Base-by-base conservation (phyloP, 257 asterid genomes). In the Solanum bulbocastanum region DNA sequence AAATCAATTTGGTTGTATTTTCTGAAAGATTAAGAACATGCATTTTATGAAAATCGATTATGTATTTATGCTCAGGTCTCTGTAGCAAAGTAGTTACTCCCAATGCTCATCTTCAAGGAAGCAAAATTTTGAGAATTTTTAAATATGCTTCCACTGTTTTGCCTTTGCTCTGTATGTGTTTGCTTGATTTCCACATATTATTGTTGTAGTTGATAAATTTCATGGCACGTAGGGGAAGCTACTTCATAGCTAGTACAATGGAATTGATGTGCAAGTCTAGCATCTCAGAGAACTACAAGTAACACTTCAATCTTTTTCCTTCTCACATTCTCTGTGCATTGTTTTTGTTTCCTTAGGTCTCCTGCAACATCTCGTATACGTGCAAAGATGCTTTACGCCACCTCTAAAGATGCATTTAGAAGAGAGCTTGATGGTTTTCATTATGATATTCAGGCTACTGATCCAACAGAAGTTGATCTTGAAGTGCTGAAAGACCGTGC, bases 361-460 rank as follows among this genome's bases (percentile, higher is more conserved):
- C 92, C 93, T 13, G 86, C 92, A 16, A 71, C 87, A n/a, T 90
- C 93, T 9, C 83, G 90, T 16, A 91, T 91, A 9, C 91, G 92
- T 73, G 88, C 90, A 4, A 91, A 86, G 87, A 90, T 91, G 93
- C 90, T 91, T 8, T 91, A 91, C 10, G 92, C 93, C 2, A 91
- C 92, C 30, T 91, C 92, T 25, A 91, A 91, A 87, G 93, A 85
- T 10, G 56, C 90, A 84, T 88, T 91, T 60, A 91, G 58, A 73
- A 87, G 93, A 75, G 93, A 90, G 58, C 65, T 86, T 84, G 90
- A 91, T 83, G 93, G 89, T 44, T 81, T 91, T 60, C 93, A 88
- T 82, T 91, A 90, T 69, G 92, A 91, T 76, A 90, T 91, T 84
- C 91, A 91, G 84, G 93, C 93, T 56, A 91, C 93, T 49, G 92